phyloP scores from a whole-genome alignment of 164 flowering plant genomes.

The Vitis rotundifolia region DNA sequence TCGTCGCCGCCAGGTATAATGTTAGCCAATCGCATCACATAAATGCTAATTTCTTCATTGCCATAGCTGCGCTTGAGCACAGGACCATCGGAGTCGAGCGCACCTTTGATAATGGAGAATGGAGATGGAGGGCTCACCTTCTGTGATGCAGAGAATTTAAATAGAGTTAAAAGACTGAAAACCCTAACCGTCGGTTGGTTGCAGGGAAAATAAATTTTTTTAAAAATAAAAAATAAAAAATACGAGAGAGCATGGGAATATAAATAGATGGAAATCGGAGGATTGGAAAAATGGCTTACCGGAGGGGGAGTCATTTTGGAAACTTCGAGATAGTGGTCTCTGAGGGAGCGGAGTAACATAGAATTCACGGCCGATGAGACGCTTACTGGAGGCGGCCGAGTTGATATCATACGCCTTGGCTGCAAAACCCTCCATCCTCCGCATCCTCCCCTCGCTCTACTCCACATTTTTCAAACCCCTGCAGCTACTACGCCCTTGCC shows the following conservation, averaged over 20 bases:
- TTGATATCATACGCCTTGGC: conserved; percentile 33
- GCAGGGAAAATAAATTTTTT: not conserved
- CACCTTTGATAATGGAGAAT: conserved; percentile 65
- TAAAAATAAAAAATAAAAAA: not conserved
- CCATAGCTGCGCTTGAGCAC: conserved; percentile 58
- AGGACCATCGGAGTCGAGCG: conserved; percentile 59
- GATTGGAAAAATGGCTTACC: conserved; percentile 25
- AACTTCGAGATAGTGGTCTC: conserved; percentile 84
- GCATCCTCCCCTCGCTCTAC: conserved; percentile 7
- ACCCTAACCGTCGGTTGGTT: too few species aligned
- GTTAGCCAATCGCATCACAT: conserved; percentile 66
- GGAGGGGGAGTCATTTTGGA: conserved; percentile 86
- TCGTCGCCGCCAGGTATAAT: conserved; percentile 49
- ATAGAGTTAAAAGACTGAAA: not conserved
- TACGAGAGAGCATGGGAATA: conserved; percentile 4
- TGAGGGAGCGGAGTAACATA: conserved; percentile 78
- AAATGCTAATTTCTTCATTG: conserved; percentile 63
- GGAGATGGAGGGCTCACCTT: conserved; percentile 78
- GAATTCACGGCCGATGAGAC: conserved; percentile 62
- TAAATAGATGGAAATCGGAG: too few species aligned
- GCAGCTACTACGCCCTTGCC: too few species aligned
- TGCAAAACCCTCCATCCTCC: conserved; percentile 10
- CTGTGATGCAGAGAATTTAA: conserved; percentile 32
- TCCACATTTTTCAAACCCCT: conserved; percentile 18
- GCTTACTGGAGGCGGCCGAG: conserved; percentile 20